Percentiles rank a stretch among this genome's conserved stretches.
Evolutionary conservation across 1,284 basidiomycete genomes (phyloP).

Genomic region (Chalciporus sp.): DNA sequence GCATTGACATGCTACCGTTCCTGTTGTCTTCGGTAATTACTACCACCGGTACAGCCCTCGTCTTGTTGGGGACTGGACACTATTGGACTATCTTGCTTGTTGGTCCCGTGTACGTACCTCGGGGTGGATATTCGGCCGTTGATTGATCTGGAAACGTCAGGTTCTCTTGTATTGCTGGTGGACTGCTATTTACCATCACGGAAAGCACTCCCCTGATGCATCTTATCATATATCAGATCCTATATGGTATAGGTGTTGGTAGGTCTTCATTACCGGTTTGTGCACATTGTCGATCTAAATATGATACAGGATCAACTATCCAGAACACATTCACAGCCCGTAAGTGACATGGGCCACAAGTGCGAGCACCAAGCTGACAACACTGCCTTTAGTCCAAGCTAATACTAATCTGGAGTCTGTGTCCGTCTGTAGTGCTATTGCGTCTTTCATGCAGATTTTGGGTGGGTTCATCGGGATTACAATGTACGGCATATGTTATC

Average conservation of each 20-base stretch:
- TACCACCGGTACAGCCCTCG: constrained; percentile 1
- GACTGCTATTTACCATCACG: constrained; percentile 11
- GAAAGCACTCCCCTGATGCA: constrained; percentile 10
- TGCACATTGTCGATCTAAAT: neutral
- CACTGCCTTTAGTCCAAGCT: constrained; percentile 13
- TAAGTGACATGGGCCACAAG: neutral
- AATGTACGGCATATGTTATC: constrained; percentile 4
- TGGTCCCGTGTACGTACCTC: constrained; percentile 10
- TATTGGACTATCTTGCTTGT: constrained; percentile 14
- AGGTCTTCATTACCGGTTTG: neutral
- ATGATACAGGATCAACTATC: constrained; percentile 5
- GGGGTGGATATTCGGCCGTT: neutral
- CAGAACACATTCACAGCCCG: constrained; percentile 18
- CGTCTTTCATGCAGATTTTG: constrained; percentile 19
- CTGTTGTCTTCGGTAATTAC: constrained; percentile 12
- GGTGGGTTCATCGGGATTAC: constrained; percentile 19
- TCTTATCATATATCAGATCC: constrained; percentile 14
- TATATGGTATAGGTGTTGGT: constrained; percentile 18
- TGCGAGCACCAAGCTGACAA: neutral
- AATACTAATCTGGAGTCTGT: constrained; percentile 8
- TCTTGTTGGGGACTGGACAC: constrained; percentile 15
- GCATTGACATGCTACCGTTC: constrained; percentile 18
- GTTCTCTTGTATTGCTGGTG: constrained; percentile 14
- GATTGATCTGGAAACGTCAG: neutral
- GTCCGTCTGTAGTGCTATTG: constrained; percentile 12